Conservation (phyloP, 1,284 basidiomycete genomes). For the Apiotrichum siamense region DNA sequence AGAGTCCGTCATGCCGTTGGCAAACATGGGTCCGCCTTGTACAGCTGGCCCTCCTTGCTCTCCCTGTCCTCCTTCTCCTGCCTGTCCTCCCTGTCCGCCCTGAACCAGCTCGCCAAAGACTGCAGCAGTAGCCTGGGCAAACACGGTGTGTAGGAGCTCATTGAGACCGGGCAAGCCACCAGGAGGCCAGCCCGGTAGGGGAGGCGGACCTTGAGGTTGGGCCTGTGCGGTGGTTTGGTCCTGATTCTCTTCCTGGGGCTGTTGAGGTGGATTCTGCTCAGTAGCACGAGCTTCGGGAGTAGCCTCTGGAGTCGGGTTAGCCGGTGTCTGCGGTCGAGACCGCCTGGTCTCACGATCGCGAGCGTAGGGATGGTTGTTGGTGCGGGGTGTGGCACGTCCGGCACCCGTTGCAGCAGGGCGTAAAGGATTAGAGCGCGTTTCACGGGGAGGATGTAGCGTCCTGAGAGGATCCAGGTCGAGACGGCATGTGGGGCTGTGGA, state of each 20-base stretch:
- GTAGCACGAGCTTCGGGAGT: neutral
- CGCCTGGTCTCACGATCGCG: slow-evolving; percentile 12
- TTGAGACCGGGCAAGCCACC: neutral
- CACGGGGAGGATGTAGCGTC: slow-evolving; percentile 27
- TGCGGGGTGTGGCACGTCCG: slow-evolving; percentile 15
- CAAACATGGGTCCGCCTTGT: no score
- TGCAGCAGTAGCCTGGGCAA: neutral
- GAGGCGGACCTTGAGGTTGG: neutral
- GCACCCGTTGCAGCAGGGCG: slow-evolving; percentile 23
- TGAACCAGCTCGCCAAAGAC: neutral
- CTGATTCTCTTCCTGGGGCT: neutral
- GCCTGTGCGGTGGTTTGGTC: neutral
- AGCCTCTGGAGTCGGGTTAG: neutral
- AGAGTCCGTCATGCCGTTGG: slow-evolving; percentile 16
- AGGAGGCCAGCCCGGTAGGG: no score
- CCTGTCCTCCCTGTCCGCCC: no score
- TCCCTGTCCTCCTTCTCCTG: no score
- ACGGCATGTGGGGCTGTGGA: slow-evolving; percentile 41
- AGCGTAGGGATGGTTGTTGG: slow-evolving; percentile 23
- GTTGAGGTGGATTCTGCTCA: neutral
- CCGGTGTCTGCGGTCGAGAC: slow-evolving; percentile 3
- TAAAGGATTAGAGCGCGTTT: slow-evolving; percentile 20
- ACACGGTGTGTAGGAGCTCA: neutral
- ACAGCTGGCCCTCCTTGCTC: no score
- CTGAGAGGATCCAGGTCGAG: slow-evolving; percentile 45